Evolutionary conservation across 495 filamentous ascomycete species (phyloP).

Genomic region (Penicillium coprophilum): DNA sequence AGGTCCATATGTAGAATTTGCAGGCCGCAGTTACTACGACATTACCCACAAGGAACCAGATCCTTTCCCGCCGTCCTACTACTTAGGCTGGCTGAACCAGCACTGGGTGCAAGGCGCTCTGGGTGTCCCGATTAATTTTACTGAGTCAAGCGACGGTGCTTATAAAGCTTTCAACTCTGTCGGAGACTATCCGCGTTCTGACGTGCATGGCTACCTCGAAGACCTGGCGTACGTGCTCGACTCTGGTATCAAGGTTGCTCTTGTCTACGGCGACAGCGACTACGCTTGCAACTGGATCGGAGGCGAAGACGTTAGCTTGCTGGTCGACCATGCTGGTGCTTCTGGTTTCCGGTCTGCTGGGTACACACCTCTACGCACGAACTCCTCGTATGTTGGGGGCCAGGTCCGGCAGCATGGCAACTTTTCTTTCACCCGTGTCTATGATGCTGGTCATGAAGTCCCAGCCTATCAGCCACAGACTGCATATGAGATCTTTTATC

Average conservation of each 20-base stretch:
- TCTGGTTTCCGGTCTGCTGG: slow-evolving; percentile 49
- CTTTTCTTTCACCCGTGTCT: slow-evolving; percentile 61
- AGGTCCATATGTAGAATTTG: slow-evolving; percentile 30
- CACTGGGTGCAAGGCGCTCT: slow-evolving; percentile 61
- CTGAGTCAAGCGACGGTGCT: slow-evolving; percentile 49
- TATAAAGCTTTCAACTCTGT: slow-evolving; percentile 52
- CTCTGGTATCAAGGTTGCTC: slow-evolving; percentile 61
- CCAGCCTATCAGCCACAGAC: slow-evolving; percentile 59
- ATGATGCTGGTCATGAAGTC: slow-evolving; percentile 60
- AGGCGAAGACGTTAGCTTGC: slow-evolving; percentile 43
- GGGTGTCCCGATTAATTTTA: slow-evolving; percentile 67
- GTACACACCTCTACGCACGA: slow-evolving; percentile 49
- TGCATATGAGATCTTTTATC: slow-evolving; percentile 54
- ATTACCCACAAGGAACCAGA: slow-evolving; percentile 53
- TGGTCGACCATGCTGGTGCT: slow-evolving; percentile 41
- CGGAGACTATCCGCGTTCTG: slow-evolving; percentile 44
- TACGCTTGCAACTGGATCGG: slow-evolving; percentile 58
- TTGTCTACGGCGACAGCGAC: slow-evolving; percentile 66
- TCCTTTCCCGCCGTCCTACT: slow-evolving; percentile 63
- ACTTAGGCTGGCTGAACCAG: slow-evolving; percentile 63
- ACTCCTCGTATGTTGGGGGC: slow-evolving; percentile 47
- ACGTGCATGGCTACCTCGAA: slow-evolving; percentile 50
- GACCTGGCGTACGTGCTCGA: slow-evolving; percentile 54
- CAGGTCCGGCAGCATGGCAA: slow-evolving; percentile 57
- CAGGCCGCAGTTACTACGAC: slow-evolving; percentile 61